Base-by-base conservation (phyloP, 257 asterid genomes). In the Solanum boliviense region DNA sequence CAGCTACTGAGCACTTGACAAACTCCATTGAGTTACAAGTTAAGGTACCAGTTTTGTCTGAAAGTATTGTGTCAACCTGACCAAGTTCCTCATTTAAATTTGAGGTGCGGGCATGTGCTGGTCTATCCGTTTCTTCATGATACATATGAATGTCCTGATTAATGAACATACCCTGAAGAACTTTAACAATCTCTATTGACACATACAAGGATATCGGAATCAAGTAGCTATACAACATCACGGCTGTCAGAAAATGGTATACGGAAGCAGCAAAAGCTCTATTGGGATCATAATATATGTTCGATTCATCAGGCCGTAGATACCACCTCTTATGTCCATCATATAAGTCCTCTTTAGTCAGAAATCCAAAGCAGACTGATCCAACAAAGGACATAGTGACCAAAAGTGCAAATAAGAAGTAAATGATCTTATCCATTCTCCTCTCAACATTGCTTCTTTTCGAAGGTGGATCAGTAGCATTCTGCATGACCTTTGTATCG, bases 11-110 rank as follows among this genome's bases (percentile, higher is more conserved):
- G 86, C 98, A 97, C 92, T 97, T 97, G 44, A 97, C 94, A 88
- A 97, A 97, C 92, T 95, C 99, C 99, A 97, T 97, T 12, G 98
- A 94, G 86, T 97, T 97, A 90, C 98, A 94, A 52, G 99, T 97
- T 90, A 97, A 89, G 6, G 99, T 97, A 13, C 99, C 99, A 0
- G 99, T 97, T 88, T 97, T 97, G 82, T 97, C 99, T 11, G 99
- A 97, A 84, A 97, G 98, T 31, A 97, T 91, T 0, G 99, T 97
- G 68, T 95, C 89, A 39, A 97, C 98, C 89, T 97, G 99, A 52
- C 99, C 99, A 15, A 97, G 90, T 67, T 97, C 99, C 78, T 97
- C 99, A 25, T 95, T 97, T 88, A 97, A 90, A 89, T 97, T 97
- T 13, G 99, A 97, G 79, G 99, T 97, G 4, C 98, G 96, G 5